These are phyloP conservation scores for Sporisorium iseilematis-ciliati DNA, from an alignment of 1,284 basidiomycete genomes.

Conservation along the genomic window DNA sequence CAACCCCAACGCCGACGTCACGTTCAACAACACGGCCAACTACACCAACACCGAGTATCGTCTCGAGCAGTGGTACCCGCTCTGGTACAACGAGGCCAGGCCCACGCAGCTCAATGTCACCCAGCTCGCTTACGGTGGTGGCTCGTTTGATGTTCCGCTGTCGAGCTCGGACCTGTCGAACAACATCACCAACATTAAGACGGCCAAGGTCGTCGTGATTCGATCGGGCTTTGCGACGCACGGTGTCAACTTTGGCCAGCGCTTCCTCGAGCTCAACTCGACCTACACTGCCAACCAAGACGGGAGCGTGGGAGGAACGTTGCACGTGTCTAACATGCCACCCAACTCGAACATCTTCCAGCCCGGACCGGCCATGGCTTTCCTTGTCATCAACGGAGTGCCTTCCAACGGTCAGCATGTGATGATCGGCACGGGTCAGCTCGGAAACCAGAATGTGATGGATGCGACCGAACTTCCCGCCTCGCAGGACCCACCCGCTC, in stretches of 20 bases:
- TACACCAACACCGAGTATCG: constrained; percentile 80
- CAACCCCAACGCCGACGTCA: constrained; percentile 87
- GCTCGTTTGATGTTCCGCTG: constrained; percentile 77
- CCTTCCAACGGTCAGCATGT: constrained; percentile 78
- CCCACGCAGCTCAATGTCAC: constrained; percentile 77
- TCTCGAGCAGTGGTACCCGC: constrained; percentile 80
- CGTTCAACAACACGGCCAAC: constrained; percentile 47
- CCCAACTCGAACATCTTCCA: constrained; percentile 74
- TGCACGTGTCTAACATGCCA: constrained; percentile 75
- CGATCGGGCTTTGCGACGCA: constrained; percentile 66
- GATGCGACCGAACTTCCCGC: constrained; percentile 28
- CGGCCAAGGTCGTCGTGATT: constrained; percentile 78
- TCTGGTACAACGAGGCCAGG: constrained; percentile 75
- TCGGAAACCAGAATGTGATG: constrained; percentile 41
- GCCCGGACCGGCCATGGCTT: constrained; percentile 84
- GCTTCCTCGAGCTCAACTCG: constrained; percentile 74
- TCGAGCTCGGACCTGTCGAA: constrained; percentile 37
- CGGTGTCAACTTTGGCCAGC: constrained; percentile 67
- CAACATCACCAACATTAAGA: constrained; percentile 71
- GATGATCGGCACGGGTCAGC: constrained; percentile 54
- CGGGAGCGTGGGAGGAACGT: constrained; percentile 79
- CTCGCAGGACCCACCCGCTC: constrained; percentile 35
- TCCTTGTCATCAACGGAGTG: constrained; percentile 77
- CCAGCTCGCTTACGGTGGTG: constrained; percentile 86
- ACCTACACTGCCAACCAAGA: constrained; percentile 83